These are phyloP conservation scores for Rhodotorula graminis DNA, from an alignment of 768 basidiomycete species.

Conservation along the genomic window DNA sequence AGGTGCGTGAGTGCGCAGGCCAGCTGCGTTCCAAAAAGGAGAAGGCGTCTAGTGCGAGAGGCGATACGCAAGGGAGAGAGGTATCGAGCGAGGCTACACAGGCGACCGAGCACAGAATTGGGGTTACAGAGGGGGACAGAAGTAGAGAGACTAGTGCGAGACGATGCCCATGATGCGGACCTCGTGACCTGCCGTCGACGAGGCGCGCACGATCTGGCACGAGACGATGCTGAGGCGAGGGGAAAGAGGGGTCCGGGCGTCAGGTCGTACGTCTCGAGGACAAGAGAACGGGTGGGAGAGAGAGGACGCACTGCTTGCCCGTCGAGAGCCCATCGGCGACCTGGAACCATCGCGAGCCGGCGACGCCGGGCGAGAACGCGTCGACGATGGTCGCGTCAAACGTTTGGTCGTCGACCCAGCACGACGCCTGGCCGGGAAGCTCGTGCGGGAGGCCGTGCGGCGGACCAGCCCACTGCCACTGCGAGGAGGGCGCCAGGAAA, in stretches of 20 bases:
- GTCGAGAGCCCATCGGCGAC: neutral
- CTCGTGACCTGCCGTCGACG: constrained; percentile 5
- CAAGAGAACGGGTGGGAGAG: neutral
- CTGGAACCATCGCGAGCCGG: neutral
- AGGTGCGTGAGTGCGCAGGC: too few relatives aligned
- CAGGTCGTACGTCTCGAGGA: neutral
- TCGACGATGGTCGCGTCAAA: neutral
- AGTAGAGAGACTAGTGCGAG: neutral
- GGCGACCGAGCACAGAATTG: neutral
- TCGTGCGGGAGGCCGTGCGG: neutral
- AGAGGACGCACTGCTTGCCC: constrained; percentile 9
- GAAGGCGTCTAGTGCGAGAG: too few relatives aligned
- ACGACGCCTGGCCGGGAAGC: constrained; percentile 1
- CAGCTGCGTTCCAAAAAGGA: too few relatives aligned
- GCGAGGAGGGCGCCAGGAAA: too few relatives aligned
- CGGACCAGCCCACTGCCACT: neutral
- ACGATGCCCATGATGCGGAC: constrained; percentile 20
- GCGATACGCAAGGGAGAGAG: too few relatives aligned
- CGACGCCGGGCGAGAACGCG: neutral
- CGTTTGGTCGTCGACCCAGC: constrained; percentile 7
- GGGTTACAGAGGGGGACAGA: too few relatives aligned
- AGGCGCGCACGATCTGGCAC: constrained; percentile 1
- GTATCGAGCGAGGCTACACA: neutral
- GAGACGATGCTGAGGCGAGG: neutral
- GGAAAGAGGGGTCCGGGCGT: neutral